Base-by-base conservation (phyloP, 805 yeast species). In the Lipomyces sp. region DNA sequence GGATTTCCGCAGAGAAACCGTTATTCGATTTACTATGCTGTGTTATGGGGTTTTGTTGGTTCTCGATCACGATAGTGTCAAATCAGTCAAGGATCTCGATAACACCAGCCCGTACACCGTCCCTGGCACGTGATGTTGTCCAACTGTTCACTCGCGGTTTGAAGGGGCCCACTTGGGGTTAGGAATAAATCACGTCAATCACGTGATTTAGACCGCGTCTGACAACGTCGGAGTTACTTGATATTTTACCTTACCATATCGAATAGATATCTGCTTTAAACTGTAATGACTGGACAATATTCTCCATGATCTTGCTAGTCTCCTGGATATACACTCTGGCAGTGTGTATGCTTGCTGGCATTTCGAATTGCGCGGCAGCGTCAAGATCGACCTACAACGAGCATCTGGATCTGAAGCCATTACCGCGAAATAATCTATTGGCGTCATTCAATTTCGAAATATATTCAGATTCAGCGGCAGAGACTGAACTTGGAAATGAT, bases 371-470 rank as follows among this genome's bases (percentile, higher is more conserved):
- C 48, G 48, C 48, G 48, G 7, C n/a, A n/a, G 7, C 29, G 24
- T 24, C 51, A 39, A 32, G 24, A 55, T 45, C 35, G 2, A 18
- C 7, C 29, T 92, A 87, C 75, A 75, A 80, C 24, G 98, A 93
- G 78, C 72, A 77, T 13, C 81, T 93, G 50, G 77, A 80, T 32
- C 74, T 94, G 39, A 84, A 79, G 67, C 96, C 97, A 1, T 81
- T 93, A 60, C 87, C 93, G n/a, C 83, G 87, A 58, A 90, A 90
- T 76, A 84, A 84, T 72, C 73, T 92, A 18, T 78, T 90, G 69
- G 82, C 93, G 0, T 85, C 92, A 4, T 93, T 94, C 77, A 79
- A 83, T 45, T 93, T 93, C 78, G 80, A 85, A 48, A 76, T 88
- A 59, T 80, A 82, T 63, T 90, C 96, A 15, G 84, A 85, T 39